Evolutionary conservation across 2,329 filamentous ascomycete species (phyloP).

Genomic region (Paradendryphiella salina): DNA sequence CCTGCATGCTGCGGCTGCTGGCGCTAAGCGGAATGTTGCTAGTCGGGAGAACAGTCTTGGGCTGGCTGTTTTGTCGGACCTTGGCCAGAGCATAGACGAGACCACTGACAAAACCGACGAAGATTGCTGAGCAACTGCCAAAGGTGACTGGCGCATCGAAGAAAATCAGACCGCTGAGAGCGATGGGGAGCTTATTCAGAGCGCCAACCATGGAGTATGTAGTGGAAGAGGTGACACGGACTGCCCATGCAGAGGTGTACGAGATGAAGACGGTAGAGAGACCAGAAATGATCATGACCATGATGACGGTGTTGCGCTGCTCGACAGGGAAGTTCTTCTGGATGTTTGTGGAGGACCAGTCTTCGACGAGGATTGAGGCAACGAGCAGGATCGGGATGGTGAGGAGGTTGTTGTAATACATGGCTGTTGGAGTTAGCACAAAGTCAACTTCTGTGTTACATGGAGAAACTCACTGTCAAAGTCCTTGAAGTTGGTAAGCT

Average conservation of each 20-base stretch:
- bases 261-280: slow-evolving; percentile 95
- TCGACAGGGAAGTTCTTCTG: slow-evolving; percentile 84
- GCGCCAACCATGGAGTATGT: slow-evolving; percentile 99
- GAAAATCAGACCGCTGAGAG: slow-evolving; percentile 88
- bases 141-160: slow-evolving; percentile 93
- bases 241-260: slow-evolving; percentile 99
- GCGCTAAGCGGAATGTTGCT: slow-evolving; percentile 76
- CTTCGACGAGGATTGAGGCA: slow-evolving; percentile 80
- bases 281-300: slow-evolving; percentile 92
- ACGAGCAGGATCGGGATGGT: slow-evolving; percentile 89
- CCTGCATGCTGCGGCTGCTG: slow-evolving; percentile 86
- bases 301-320: slow-evolving; percentile 74
- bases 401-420: slow-evolving; percentile 99
- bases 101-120: slow-evolving; percentile 87
- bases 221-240: slow-evolving; percentile 93
- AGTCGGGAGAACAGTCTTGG: slow-evolving; percentile 69
- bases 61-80: slow-evolving; percentile 72
- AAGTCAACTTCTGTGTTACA: no score
- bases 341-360: slow-evolving; percentile 89
- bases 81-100: slow-evolving; percentile 89
- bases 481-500: slow-evolving; percentile 99
- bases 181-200: slow-evolving; percentile 96
- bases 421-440: slow-evolving; percentile 63
- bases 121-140: slow-evolving; percentile 87
- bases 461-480: slow-evolving; percentile 80